Evolutionary conservation across 306 rosid genomes (phyloP).

Genomic region (Rubus parviflorus): DNA sequence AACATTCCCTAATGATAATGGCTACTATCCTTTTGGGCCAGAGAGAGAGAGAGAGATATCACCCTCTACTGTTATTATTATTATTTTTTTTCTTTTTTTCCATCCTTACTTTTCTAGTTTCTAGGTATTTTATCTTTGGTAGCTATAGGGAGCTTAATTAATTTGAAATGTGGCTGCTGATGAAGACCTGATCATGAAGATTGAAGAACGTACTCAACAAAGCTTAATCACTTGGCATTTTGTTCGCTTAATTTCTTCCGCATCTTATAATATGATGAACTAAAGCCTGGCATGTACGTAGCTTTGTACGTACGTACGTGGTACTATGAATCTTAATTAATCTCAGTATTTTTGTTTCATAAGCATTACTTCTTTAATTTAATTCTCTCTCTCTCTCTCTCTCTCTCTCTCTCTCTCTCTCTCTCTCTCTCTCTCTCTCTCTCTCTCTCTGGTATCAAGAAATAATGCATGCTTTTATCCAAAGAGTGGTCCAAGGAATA

Average conservation of each 20-base stretch:
- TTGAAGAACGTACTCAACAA: conserved; percentile 16
- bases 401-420: background rate
- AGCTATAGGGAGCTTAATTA: conserved; percentile 7
- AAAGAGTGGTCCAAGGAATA: conserved; percentile 50
- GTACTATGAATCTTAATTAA: conserved; percentile 31
- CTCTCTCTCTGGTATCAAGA: background rate
- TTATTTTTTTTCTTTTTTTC: background rate
- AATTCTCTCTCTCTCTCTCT: background rate
- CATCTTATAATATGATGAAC: background rate
- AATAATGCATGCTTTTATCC: background rate
- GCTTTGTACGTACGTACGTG: conserved; percentile 22
- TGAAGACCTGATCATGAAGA: conserved; percentile 5
- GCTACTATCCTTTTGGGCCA: conserved; percentile 7
- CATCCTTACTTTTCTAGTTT: background rate
- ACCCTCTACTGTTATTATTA: conserved; percentile 5
- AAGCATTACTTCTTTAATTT: background rate
- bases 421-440: background rate
- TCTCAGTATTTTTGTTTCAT: conserved; percentile 9
- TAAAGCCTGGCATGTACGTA: conserved; percentile 32
- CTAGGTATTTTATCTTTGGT: conserved; percentile 5
- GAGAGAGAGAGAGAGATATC: background rate
- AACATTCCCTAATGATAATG: conserved; percentile 8
- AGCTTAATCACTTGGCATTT: conserved; percentile 21
- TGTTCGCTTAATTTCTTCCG: conserved; percentile 2
- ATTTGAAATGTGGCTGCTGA: conserved; percentile 2